Evolutionary conservation across 2,329 filamentous ascomycete species (phyloP).

Genomic region (Xylariaceae sp.): DNA sequence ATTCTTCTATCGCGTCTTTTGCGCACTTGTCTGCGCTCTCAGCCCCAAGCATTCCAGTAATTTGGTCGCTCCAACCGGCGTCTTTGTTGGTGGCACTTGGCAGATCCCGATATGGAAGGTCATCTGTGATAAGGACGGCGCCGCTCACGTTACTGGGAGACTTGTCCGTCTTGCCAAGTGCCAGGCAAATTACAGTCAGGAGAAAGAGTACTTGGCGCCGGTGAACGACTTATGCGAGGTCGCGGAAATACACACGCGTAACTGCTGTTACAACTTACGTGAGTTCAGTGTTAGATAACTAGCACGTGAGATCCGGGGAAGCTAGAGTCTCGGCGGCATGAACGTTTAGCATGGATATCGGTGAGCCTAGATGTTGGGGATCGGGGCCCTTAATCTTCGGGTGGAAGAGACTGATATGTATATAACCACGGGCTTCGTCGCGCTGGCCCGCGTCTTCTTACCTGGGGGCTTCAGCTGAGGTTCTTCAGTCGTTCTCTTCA

Average conservation of each 20-base stretch:
- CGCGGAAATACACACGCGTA: too few species aligned
- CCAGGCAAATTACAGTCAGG: conserved; percentile 2
- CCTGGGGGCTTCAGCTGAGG: neutral
- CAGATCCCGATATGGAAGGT: conserved; percentile 13
- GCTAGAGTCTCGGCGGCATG: neutral
- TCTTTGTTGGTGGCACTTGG: conserved; percentile 3
- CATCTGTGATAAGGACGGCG: conserved; percentile 8
- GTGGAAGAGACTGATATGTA: neutral
- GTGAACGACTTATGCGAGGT: neutral
- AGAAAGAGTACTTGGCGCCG: neutral
- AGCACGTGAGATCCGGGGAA: neutral
- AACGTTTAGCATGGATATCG: neutral
- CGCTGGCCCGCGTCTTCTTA: neutral
- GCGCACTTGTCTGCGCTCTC: too few species aligned
- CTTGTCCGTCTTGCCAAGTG: conserved; percentile 5
- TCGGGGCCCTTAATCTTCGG: neutral
- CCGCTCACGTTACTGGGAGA: conserved; percentile 7
- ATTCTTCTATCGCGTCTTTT: too few species aligned
- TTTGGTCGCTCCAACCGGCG: neutral
- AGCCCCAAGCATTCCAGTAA: neutral
- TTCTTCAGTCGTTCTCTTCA: neutral
- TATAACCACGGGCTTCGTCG: neutral
- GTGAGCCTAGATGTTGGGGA: neutral
- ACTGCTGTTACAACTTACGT: too few species aligned
- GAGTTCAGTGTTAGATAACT: too few species aligned